Base-by-base conservation (phyloP, 139 green algal species). In the Coelastrella sp. region DNA sequence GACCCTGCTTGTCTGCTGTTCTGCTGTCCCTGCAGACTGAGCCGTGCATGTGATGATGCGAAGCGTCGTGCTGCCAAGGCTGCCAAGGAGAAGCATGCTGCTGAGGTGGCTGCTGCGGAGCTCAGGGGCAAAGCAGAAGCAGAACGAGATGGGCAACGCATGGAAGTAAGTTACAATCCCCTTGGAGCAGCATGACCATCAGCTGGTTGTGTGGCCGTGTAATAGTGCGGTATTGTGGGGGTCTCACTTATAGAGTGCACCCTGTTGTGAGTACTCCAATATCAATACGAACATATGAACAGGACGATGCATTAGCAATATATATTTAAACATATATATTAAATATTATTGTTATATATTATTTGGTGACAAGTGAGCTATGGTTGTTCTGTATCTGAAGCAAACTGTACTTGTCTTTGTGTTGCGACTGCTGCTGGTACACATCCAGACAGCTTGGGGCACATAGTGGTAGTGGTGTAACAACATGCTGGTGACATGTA, bases 31-130 rank as follows among this genome's bases (percentile, higher is more conserved):
- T 61, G 56, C 89, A 94, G 89, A 75, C 11, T 78, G 4, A 13
- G 66, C 61, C 86, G 87, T 60, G 93, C 87, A 0, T 56, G 93
- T 65, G 91, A 95, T 16, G 93, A 95, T 17, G 85, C 92, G 5
- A 93, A 93, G 68, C 92, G 93, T 59, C 91, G 91, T 17, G 76
- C 91, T 32, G 90, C 92, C 65, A 94, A 94, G 78, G 91, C 91
- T 8, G 83, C 89, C 59, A 94, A 94, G 91, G 92, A 81, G 74
- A 87, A 94, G 89, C 93, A 95, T 64, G 87, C 89, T 3, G 93
- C 93, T 20, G 93, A 95, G 60, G 74, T 95, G 73, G 79, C 89
- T 58, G 84, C 87, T 61, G 92, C 93, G 58, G 89, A 94, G 88
- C 88, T 93, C 78, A 32, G 83, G 4, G 60, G 87, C 65, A 91